Evolutionary conservation across 768 basidiomycete genomes (phyloP), one percentile per base, ranked within the genome.

Genomic region (Lactarius hatsudake): DNA sequence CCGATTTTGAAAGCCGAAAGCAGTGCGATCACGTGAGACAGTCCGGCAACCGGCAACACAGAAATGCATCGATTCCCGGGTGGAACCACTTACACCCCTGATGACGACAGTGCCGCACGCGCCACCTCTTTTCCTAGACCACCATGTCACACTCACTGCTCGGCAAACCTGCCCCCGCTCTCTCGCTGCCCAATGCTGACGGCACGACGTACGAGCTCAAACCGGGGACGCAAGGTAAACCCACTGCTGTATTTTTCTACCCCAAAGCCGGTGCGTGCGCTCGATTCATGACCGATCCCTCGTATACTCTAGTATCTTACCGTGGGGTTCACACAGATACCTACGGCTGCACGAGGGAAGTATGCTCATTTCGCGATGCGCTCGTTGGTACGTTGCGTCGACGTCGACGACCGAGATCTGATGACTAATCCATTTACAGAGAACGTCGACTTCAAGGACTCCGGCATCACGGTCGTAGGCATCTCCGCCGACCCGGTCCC

Each of bases 341-440:
- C 2, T 87, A 80, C 60, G 91, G 89, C 6, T 94, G 93, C 76
- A 95, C 90, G 20, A 87, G 83, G 72, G 87, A 94, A 75, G 92
- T 89, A 1, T 93, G 91, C 72, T 81, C 86, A 61, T 93, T 95
- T 76, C 84, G 93, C 30, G 90, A 94, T 78, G 91, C 91, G 3
- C 77, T 91, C 53, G 83, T 79, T 42, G 85, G 89, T 89, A 65
- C 64, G 83, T 23, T 17, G 18, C 12, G 28, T 15, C 18, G 23
- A 23, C 12, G 12, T 13, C 5, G 48, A 58, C 6, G 5, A n/a
- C 45, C 45, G 60, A 54, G 15, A 23, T 40, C n/a, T 28, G 9
- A 23, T 38, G 48, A 40, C 8, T 8, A 32, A 36, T 48, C 34
- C 36, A 8, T 56, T 59, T 56, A 23, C 68, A 89, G 89, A 86